Evolutionary conservation across 495 filamentous ascomycete species (phyloP), one percentile per base, ranked within the genome.

Genomic region (Bathelium albidoporum): DNA sequence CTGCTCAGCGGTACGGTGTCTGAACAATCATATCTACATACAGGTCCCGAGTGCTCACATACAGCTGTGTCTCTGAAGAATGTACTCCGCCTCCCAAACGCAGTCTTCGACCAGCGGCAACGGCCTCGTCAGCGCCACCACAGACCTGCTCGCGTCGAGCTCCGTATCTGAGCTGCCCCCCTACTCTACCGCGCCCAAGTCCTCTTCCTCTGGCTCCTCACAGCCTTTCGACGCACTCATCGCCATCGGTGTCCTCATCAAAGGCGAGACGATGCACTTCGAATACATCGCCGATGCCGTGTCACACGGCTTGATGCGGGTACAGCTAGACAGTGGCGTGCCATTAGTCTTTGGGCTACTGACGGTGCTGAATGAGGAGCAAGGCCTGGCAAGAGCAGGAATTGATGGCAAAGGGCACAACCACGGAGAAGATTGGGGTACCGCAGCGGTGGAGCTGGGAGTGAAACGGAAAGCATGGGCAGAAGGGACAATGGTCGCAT

Each of bases 211-310:
- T 10, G 66, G 76, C 0, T 80, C 76, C 29, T 73, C 76, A 61
- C 79, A 81, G 20, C 85, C 89, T 10, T 97, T 97, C 72, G 91
- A 97, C 72, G 92, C 95, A 41, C 83, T 97, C 58, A 89, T 98
- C 64, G 91, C 94, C 62, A 91, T 98, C 67, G 94, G 94, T 58
- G 92, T 95, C 44, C 82, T 98, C 31, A 96, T 98, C 74, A 98
- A 98, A 78, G 94, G 94, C 67, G 89, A 95, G 72, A 98, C 94
- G 20, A 96, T 95, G 89, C 94, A 98, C 73, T 97, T 97, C 69
- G 92, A 98, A 75, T 96, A 97, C 73, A 97, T 97, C 64, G 80
- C 92, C n/a, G 91, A 95, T 65, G 86, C 89, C 41, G 90, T 93
- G 24, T 88, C 85, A 22, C 88, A 94, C 44, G 94, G 91, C 11